Evolutionary conservation across 805 yeast genomes (phyloP).

Genomic region (Ogataea saltuana): DNA sequence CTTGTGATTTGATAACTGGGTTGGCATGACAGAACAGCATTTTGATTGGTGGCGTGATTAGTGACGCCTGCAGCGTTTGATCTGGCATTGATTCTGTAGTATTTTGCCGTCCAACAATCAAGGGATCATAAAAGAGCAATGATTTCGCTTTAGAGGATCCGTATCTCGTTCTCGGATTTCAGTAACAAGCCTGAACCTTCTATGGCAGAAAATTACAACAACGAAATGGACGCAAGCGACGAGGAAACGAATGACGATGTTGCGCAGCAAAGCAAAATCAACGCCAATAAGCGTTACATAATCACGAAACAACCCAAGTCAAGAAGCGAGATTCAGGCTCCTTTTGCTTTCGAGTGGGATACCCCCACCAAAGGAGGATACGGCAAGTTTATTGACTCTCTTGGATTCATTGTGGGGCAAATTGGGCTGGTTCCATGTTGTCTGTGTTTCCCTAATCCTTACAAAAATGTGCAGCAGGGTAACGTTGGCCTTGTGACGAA

Average conservation of each 20-base stretch:
- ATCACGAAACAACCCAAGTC: conserved; percentile 24
- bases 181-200: too few species aligned
- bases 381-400: conserved; percentile 37
- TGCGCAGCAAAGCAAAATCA: background rate
- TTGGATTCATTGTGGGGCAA: conserved; percentile 52
- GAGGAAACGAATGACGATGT: conserved; percentile 3
- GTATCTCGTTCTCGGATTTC: too few species aligned
- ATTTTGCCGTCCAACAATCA: too few species aligned
- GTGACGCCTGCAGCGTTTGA: too few species aligned
- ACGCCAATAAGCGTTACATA: conserved; percentile 6
- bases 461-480: conserved; percentile 62
- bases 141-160: too few species aligned
- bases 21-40: too few species aligned
- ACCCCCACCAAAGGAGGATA: conserved; percentile 38
- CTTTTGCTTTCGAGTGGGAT: conserved; percentile 37
- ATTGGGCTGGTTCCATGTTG: conserved; percentile 58
- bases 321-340: conserved; percentile 25
- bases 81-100: too few species aligned
- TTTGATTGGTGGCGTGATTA: too few species aligned
- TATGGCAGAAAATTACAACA: conserved; percentile 6
- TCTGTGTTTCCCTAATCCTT: conserved; percentile 58
- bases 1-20: too few species aligned
- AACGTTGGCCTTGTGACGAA: conserved; percentile 66
- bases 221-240: background rate
- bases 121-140: too few species aligned